Evolutionary conservation across 2,329 filamentous ascomycete species (phyloP), one percentile per base, ranked within the genome.

Genomic region (Phyllosticta ampelicida): DNA sequence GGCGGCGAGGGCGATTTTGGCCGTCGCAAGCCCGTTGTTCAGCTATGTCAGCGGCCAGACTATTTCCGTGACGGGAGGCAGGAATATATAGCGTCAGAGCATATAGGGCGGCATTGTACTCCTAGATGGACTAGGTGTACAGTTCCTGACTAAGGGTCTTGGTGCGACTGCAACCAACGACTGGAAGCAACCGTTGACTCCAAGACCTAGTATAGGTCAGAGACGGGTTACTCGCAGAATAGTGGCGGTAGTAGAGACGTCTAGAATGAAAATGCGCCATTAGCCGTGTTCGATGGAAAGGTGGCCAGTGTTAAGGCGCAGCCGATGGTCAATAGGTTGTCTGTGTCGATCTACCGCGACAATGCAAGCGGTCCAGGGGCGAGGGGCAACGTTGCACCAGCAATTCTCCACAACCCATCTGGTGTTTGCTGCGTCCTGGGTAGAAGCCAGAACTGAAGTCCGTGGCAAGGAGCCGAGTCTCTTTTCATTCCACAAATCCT

Each of bases 11-110:
- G 83, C 84, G 44, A 83, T 95, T 55, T 68, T 95, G 69, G 89
- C 86, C 6, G 84, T 94, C 26, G 87, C 85, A 2, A 92, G 88
- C 68, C 90, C 90, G 26, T 71, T 91, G 67, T 90, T 94, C 66
- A 85, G 85, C 48, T 95, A 95, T 75, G 89, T 95, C 3, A 86
- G 81, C 62, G 90, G 90, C 0, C 89, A 95, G 80, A 92, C 89
- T 0, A 87, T 95, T 64, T 88, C 85, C 75, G 89, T 94, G 55
- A 94, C 89, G 5, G 90, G 89, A 13, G 89, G 90, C 2, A 77
- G 82, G 63, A 80, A 80, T 66, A 84, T 83, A 70, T 84, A 79
- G 69, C 36, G 54, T 52, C 26, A 5, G 28, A n/a, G 21, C 30
- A 30, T 30, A 30, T 30, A 30, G 28, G 28, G 9, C 28, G 28